These are phyloP conservation scores for Phylloporus scabripes DNA, from an alignment of 768 basidiomycete species.

Conservation along the genomic window DNA sequence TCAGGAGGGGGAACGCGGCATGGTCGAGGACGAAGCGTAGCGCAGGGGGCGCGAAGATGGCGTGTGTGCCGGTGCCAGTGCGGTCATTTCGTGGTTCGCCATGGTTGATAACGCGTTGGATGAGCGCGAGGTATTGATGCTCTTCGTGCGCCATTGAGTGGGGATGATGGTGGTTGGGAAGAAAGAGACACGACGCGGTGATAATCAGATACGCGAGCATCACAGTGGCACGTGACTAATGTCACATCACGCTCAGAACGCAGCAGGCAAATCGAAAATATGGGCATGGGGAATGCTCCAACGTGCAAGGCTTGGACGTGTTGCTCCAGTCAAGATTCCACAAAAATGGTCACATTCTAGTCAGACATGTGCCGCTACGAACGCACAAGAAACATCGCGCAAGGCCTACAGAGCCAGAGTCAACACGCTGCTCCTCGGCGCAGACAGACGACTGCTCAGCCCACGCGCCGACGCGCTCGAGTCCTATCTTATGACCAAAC, in stretches of 20 bases:
- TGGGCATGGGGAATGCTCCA: not conserved
- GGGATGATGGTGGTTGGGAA: slow-evolving; percentile 7
- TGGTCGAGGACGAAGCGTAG: slow-evolving; percentile 84
- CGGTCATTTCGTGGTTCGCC: slow-evolving; percentile 84
- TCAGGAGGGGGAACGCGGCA: slow-evolving; percentile 77
- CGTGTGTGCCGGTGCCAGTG: slow-evolving; percentile 91
- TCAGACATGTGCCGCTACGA: not conserved
- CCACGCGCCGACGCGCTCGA: slow-evolving; percentile 16
- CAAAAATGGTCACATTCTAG: slow-evolving; percentile 1
- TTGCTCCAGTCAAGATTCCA: not conserved
- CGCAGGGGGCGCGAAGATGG: slow-evolving; percentile 86
- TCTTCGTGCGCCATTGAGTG: slow-evolving; percentile 60
- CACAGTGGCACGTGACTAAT: slow-evolving; percentile 9
- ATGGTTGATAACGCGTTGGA: slow-evolving; percentile 63
- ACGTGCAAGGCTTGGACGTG: slow-evolving; percentile 7
- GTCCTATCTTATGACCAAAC: slow-evolving; percentile 17
- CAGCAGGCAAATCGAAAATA: not conserved
- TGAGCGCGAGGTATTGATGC: slow-evolving; percentile 81
- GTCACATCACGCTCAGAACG: slow-evolving; percentile 13
- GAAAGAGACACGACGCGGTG: slow-evolving; percentile 2
- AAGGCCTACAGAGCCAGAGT: slow-evolving; percentile 20
- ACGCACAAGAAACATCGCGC: slow-evolving; percentile 1
- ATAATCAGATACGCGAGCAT: slow-evolving; percentile 8
- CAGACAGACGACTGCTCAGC: slow-evolving; percentile 25
- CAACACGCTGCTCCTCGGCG: slow-evolving; percentile 23